Conservation (phyloP, 2,329 filamentous ascomycete species). For the Davidsoniella eucalypti region DNA sequence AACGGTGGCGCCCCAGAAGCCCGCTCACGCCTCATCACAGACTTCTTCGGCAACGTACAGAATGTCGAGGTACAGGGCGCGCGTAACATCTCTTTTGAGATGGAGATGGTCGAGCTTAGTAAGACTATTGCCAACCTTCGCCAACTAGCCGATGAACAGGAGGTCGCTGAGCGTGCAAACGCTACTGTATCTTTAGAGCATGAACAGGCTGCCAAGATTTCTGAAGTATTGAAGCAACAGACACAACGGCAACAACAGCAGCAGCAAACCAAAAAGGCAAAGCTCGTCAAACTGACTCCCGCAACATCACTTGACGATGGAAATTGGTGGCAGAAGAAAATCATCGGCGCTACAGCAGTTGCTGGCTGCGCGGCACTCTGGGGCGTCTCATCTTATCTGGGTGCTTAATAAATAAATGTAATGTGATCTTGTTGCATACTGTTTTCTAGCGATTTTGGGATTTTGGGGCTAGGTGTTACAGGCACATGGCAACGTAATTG, state of each 20-base stretch:
- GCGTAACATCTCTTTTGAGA: conserved; percentile 41
- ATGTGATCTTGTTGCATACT: neutral
- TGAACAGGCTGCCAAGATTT: no score
- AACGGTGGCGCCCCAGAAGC: conserved; percentile 63
- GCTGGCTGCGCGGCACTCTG: conserved; percentile 45
- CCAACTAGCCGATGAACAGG: conserved; percentile 30
- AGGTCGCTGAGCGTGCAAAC: conserved; percentile 16
- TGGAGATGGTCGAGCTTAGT: conserved; percentile 65
- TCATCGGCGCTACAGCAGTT: conserved; percentile 43
- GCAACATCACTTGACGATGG: conserved; percentile 47
- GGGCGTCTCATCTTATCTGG: conserved; percentile 39
- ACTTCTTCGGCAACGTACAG: conserved; percentile 97
- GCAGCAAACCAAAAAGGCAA: conserved; percentile 8
- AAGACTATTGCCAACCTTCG: conserved; percentile 42
- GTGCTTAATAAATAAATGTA: neutral
- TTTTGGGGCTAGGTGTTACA: neutral
- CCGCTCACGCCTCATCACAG: conserved; percentile 68
- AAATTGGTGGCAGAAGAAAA: conserved; percentile 51
- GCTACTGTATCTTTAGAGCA: neutral
- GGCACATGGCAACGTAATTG: neutral
- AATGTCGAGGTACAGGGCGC: conserved; percentile 74
- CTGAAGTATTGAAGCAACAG: conserved; percentile 12
- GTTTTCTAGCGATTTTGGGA: neutral
- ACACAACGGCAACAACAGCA: conserved; percentile 10
- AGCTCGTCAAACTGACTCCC: neutral